These are phyloP conservation scores for Ustanciosporium gigantosporum DNA, from an alignment of 1,284 basidiomycete species.

Conservation along the genomic window DNA sequence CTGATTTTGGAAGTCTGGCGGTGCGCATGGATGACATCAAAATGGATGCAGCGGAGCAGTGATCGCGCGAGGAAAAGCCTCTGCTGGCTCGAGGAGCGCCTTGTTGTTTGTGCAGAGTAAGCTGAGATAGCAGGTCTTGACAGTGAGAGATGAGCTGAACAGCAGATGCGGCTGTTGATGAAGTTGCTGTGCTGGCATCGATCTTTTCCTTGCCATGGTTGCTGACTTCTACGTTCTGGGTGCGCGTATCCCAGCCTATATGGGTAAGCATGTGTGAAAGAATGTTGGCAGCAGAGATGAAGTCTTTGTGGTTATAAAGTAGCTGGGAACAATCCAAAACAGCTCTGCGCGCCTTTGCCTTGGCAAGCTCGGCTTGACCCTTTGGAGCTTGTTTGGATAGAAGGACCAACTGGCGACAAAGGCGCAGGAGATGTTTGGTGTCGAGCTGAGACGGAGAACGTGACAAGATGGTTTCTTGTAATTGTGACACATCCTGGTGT, in stretches of 20 bases:
- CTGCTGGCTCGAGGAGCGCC: not conserved
- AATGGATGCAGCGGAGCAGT: constrained; percentile 9
- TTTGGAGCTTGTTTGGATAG: too few relatives aligned
- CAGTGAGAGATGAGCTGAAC: constrained; percentile 3
- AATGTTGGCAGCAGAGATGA: not conserved
- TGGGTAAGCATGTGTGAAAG: not conserved
- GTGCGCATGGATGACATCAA: constrained; percentile 16
- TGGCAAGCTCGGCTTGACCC: too few relatives aligned
- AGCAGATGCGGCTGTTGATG: not conserved
- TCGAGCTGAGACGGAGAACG: too few relatives aligned
- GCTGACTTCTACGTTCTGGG: too few relatives aligned
- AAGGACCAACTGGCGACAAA: too few relatives aligned
- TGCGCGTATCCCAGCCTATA: not conserved
- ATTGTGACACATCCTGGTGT: too few relatives aligned
- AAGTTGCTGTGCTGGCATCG: not conserved
- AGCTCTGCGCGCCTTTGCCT: not conserved
- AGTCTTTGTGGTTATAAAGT: too few relatives aligned
- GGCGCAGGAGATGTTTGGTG: too few relatives aligned
- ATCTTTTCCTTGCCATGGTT: not conserved
- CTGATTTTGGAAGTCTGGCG: constrained; percentile 6
- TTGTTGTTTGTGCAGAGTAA: constrained; percentile 6
- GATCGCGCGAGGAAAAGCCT: constrained; percentile 9
- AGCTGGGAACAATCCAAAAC: not conserved
- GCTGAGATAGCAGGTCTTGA: constrained; percentile 13
- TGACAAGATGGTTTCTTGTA: too few relatives aligned